Evolutionary conservation across 78 protist species (phyloP).

Genomic region (Guillardia theta): DNA sequence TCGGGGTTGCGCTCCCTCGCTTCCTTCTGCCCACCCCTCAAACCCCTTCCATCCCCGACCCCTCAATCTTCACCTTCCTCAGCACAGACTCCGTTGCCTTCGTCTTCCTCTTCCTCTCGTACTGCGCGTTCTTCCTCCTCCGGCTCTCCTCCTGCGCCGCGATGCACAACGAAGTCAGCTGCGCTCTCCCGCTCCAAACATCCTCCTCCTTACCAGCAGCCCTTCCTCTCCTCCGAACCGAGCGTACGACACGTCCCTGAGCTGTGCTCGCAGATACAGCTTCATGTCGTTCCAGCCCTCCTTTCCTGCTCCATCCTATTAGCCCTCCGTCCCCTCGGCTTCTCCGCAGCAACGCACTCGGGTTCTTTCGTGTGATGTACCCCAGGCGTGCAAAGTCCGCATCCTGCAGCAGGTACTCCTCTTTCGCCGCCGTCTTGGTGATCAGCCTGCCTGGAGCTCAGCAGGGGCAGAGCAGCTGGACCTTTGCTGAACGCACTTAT

Average conservation of each 20-base stretch:
- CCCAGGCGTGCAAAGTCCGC: background rate
- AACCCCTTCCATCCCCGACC: no score
- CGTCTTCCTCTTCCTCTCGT: background rate
- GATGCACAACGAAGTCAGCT: background rate
- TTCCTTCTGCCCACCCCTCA: no score
- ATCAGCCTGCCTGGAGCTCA: background rate
- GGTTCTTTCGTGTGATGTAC: background rate
- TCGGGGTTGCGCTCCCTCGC: no score
- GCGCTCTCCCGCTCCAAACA: background rate
- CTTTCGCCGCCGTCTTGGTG: background rate
- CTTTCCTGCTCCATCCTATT: no score
- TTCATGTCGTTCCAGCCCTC: background rate
- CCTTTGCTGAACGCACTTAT: no score
- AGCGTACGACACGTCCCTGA: background rate
- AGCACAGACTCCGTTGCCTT: background rate
- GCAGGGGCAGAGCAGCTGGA: background rate
- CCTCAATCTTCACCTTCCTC: background rate
- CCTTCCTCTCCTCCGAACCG: background rate
- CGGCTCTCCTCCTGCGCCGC: background rate
- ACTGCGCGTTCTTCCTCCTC: background rate
- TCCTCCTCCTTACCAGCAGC: background rate
- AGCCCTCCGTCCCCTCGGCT: no score
- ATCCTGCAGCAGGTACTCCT: background rate
- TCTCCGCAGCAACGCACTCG: no score
- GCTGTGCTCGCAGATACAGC: background rate